These are phyloP conservation scores for Trapa bicornis DNA, from an alignment of 345 rosid species.

Conservation along the genomic window DNA sequence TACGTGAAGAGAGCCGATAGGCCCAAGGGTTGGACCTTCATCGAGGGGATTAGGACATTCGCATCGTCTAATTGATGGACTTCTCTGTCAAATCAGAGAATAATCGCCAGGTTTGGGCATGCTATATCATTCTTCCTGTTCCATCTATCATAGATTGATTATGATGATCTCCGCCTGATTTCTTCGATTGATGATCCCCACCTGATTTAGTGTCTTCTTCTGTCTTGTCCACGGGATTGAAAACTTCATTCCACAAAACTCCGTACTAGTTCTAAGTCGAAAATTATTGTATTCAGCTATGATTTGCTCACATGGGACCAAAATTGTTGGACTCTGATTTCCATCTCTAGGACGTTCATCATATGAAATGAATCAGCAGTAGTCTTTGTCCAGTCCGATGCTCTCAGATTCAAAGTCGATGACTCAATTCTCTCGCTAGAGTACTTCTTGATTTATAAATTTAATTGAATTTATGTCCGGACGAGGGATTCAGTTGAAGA, in stretches of 20 bases:
- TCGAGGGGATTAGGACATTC: slow-evolving; percentile 29
- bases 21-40: slow-evolving; percentile 7
- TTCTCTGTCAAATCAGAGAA: neutral
- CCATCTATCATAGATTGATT: too few species aligned
- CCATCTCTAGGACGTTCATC: neutral
- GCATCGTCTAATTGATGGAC: too few species aligned
- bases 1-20: too few species aligned
- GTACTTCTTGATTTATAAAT: too few species aligned
- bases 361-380: neutral
- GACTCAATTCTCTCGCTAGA: too few species aligned
- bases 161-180: neutral
- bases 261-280: neutral
- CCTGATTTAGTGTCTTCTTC: neutral
- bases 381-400: neutral
- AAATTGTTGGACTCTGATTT: neutral
- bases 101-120: neutral
- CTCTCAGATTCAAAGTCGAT: too few species aligned
- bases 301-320: neutral
- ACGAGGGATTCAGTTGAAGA: too few species aligned
- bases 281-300: neutral
- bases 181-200: neutral
- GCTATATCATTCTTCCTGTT: neutral
- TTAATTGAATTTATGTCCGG: too few species aligned
- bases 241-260: neutral
- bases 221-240: too few species aligned